Evolutionary conservation across 495 filamentous ascomycete species (phyloP).

Genomic region (Penicillium odoratum): DNA sequence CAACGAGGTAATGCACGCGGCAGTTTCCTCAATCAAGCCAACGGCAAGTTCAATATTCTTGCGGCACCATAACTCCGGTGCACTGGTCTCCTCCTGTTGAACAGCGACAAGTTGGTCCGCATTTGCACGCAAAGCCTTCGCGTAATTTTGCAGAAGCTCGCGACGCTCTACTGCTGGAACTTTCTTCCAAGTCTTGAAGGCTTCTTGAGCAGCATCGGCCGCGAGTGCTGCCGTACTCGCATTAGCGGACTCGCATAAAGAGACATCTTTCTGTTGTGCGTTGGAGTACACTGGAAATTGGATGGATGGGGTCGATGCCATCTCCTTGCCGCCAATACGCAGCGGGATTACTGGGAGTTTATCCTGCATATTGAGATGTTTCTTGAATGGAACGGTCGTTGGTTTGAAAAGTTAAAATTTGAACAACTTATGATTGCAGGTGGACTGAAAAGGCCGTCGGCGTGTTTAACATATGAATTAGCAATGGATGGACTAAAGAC

Average conservation of each 20-base stretch:
- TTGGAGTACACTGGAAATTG: background rate
- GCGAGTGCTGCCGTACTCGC: background rate
- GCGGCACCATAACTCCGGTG: background rate
- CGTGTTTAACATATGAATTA: no score
- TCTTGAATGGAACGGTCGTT: no score
- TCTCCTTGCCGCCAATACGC: background rate
- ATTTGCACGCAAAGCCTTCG: background rate
- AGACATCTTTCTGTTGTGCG: background rate
- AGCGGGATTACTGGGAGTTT: background rate
- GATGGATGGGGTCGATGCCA: no score
- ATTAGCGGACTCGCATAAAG: background rate
- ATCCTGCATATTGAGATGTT: no score
- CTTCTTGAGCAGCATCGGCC: background rate
- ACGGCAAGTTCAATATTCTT: background rate
- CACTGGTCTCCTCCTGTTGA: background rate
- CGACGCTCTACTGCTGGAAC: background rate
- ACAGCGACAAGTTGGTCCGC: background rate
- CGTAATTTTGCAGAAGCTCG: background rate
- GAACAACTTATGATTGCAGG: no score
- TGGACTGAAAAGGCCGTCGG: no score
- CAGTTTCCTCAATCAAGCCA: background rate
- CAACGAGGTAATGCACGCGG: background rate
- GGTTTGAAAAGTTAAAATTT: no score
- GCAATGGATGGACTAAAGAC: no score
- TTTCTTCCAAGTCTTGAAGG: background rate